Evolutionary conservation across 768 basidiomycete species (phyloP), one percentile per base, ranked within the genome.

Genomic region (Mrakia hoshinonis): DNA sequence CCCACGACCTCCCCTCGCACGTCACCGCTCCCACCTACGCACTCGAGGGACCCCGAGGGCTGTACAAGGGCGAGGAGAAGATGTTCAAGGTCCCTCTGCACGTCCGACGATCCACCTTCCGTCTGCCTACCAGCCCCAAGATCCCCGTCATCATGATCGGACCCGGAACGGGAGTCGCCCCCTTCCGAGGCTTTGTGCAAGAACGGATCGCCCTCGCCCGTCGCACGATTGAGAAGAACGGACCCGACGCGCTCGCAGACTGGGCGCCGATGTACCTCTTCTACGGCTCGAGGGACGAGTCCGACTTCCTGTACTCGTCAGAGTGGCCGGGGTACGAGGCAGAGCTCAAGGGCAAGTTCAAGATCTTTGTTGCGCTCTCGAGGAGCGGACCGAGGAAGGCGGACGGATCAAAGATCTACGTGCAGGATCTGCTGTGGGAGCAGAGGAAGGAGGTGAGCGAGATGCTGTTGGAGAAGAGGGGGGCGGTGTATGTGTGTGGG

Each of bases 121-220:
- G 96, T 64, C 82, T 99, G 63, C 96, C 96, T 11, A 98, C 96
- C 22, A 93, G 92, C 79, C 96, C 96, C 46, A 97, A 96, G 84
- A 95, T 90, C 72, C 96, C 96, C 1, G 89, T 99, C 64, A 91
- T 99, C 81, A 98, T 99, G 96, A 86, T 99, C 79, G 96, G 96
- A 51, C 96, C 96, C 73, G 96, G 96, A 67, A 99, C 94, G 92
- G 96, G 96, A 83, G 93, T 99, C 69, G 96, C 96, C 58, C 96
- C 96, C 11, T 99, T 99, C 91, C 90, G 96, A 73, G 96, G 95
- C 2, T 99, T 99, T 80, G 85, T 98, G 11, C 96, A 99, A 81
- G 96, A 99, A 79, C 91, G 96, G 75, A 89, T 99, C 52, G 93
- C 93, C 12, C 87, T 98, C 39, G 96, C 94, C 15, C 89, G 91